Evolutionary conservation across 345 rosid species (phyloP), one percentile per base, ranked within the genome.

Genomic region (Aquilaria sinensis): DNA sequence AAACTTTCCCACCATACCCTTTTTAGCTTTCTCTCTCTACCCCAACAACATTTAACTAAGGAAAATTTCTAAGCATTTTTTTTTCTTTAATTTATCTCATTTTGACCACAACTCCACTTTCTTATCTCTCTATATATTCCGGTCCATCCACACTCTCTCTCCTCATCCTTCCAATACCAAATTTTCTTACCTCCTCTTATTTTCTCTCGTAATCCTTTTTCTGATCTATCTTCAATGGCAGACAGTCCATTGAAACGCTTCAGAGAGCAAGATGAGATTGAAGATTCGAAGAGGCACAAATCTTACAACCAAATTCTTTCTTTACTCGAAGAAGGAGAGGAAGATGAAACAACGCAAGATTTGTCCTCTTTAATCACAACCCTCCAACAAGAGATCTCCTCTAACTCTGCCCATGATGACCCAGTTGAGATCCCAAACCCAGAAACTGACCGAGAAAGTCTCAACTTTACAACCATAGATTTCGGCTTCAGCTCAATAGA

Each of bases 321-420:
- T 58, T 65, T 80, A 62, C 77, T 83, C 9, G 87, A 82, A 60
- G 76, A 79, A 5, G 85, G 83, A 4, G 85, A 76, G 23, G 72
- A 66, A 56, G 76, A 82, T 1, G 83, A 81, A 56, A 72, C 80
- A 5, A 72, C 71, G 47, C 81, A 72, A 60, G 92, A 85, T 31
- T 53, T 82, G 43, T 76, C 90, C 9, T 78, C 79, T 48, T 67
- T 85, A 10, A 82, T 90, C 59, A 74, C 83, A 41, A 55, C 80
- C 45, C 85, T 87, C 9, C 90, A 90, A 14, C 81, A 82, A 62
- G 85, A 83, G 32, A 61, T 85, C 64, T 72, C 78, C 1, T 61
- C 77, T 0, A 83, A 72, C 55, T 67, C 65, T 1, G 53, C 49
- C 58, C 34, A 58, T 63, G 65, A 62, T 12, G 70, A 29, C 62